These are phyloP conservation scores for Amphibolis antarctica DNA, from an alignment of 106 monocot species.

Conservation along the genomic window DNA sequence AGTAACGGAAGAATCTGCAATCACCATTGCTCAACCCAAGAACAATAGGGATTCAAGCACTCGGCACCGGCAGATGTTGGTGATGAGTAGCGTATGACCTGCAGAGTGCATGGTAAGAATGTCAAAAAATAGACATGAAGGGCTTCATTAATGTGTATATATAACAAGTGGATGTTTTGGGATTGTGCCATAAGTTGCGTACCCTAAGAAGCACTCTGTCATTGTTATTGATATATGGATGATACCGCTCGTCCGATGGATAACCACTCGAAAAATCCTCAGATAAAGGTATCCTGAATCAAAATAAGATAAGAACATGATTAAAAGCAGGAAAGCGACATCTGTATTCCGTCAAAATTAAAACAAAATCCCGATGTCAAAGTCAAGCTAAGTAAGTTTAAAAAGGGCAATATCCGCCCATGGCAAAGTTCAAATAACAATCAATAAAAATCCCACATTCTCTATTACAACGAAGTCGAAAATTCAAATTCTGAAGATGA, in stretches of 20 bases:
- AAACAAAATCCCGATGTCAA: background rate
- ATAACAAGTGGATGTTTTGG: background rate
- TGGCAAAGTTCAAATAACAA: background rate
- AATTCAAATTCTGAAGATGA: background rate
- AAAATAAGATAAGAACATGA: background rate
- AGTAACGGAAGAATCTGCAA: background rate
- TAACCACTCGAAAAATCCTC: slow-evolving; percentile 13
- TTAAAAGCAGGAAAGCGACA: background rate
- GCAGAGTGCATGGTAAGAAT: background rate
- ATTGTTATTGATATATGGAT: slow-evolving; percentile 9
- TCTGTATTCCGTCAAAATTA: background rate
- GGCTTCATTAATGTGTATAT: too few species aligned
- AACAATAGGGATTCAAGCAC: slow-evolving; percentile 22
- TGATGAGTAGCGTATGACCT: slow-evolving; percentile 24
- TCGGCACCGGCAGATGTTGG: slow-evolving; percentile 29
- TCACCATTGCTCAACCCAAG: slow-evolving; percentile 31
- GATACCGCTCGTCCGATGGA: slow-evolving; percentile 9
- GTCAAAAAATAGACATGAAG: too few species aligned
- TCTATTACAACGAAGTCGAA: background rate
- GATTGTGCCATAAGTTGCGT: too few species aligned
- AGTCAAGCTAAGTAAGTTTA: background rate
- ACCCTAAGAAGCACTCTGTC: slow-evolving; percentile 69
- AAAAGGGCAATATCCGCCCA: background rate
- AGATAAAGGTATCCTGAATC: background rate
- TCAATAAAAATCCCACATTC: background rate